These are phyloP conservation scores for Hydrangea macrophylla DNA, from an alignment of 148 eudicot species.

Conservation along the genomic window DNA sequence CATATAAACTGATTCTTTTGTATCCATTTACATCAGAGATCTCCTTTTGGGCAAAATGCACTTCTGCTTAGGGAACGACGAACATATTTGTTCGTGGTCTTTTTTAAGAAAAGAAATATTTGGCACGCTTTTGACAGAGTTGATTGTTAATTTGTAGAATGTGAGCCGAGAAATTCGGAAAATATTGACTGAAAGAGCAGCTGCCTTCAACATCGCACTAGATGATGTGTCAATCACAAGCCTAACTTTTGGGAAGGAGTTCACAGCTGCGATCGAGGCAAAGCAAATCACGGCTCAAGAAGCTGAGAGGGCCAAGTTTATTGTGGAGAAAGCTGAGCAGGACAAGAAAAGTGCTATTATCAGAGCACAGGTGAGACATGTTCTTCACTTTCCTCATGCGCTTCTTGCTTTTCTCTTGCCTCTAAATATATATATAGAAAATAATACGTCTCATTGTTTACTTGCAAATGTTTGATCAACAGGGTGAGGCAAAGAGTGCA, in stretches of 20 bases:
- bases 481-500: conserved; percentile 90
- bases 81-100: background rate
- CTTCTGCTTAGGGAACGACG: too few species aligned
- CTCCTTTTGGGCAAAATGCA: too few species aligned
- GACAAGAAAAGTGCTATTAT: conserved; percentile 62
- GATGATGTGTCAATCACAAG: conserved; percentile 77
- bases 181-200: conserved; percentile 66
- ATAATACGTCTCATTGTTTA: background rate
- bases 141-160: conserved; percentile 33
- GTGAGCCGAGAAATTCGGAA: conserved; percentile 73
- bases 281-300: conserved; percentile 80
- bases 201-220: conserved; percentile 63
- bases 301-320: conserved; percentile 66
- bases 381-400: background rate
- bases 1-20: background rate
- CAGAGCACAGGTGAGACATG: conserved; percentile 61
- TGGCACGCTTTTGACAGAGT: background rate
- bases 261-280: conserved; percentile 82
- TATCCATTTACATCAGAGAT: background rate
- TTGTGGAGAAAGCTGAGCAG: conserved; percentile 73
- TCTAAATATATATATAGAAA: too few species aligned
- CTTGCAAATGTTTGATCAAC: background rate
- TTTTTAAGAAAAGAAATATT: background rate
- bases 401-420: too few species aligned
- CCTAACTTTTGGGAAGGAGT: conserved; percentile 73